A percentile compares a stretch with the other conserved stretches of the same genome.
Evolutionary conservation across 768 basidiomycete species (phyloP).

Genomic region (Kwoniella mangroviensis): DNA sequence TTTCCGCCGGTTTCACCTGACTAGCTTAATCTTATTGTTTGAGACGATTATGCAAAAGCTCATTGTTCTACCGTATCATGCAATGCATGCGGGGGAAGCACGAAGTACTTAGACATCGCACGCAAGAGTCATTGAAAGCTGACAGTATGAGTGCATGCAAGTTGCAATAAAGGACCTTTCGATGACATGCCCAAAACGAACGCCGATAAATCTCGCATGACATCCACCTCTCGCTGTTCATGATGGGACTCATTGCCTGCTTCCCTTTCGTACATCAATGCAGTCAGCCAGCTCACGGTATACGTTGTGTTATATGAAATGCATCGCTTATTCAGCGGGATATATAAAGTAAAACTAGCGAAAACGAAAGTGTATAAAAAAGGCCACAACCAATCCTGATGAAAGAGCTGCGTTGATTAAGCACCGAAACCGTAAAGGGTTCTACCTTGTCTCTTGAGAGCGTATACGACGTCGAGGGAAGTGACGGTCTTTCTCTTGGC

Average conservation of each 20-base stretch:
- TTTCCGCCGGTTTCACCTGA: background rate
- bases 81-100: background rate
- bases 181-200: too few relatives aligned
- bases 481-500: conserved; percentile 69
- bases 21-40: background rate
- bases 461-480: conserved; percentile 70
- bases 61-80: background rate
- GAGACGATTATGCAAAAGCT: background rate
- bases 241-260: too few relatives aligned
- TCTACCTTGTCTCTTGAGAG: conserved; percentile 66
- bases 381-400: background rate
- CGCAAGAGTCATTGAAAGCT: background rate
- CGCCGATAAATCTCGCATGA: too few relatives aligned
- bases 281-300: background rate
- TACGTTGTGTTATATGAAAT: conserved; percentile 8
- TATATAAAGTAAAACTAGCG: conserved; percentile 20
- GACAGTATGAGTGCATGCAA: background rate
- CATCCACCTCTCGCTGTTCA: too few relatives aligned
- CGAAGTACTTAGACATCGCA: background rate
- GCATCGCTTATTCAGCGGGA: conserved; percentile 28
- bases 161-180: too few relatives aligned
- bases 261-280: background rate
- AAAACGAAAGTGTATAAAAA: conserved; percentile 20
- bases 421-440: conserved; percentile 67
- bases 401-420: conserved; percentile 43